Evolutionary conservation across 768 basidiomycete genomes (phyloP), one percentile per base, ranked within the genome.

Genomic region (Imleria badia): DNA sequence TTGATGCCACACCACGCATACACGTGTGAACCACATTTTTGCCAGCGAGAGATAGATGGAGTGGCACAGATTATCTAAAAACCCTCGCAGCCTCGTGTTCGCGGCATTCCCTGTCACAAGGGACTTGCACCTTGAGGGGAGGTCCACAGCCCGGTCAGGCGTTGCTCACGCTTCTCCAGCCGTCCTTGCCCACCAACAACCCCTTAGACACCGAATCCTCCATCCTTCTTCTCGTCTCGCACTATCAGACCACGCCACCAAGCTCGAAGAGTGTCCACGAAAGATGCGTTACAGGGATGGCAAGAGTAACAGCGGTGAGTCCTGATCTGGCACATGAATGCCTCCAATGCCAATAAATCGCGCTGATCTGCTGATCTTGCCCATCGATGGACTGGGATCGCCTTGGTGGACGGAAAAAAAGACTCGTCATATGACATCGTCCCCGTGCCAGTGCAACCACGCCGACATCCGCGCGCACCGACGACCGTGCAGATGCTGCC

Each of bases 341-440:
- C 33, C 40, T 23, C 31, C 33, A 23, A 44, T 17, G 38, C 41
- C 29, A n/a, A 49, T 10, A 35, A 13, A 50, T 45, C 10, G 17
- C 23, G 23, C 54, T 60, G 55, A 66, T 60, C 34, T 48, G 15
- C 20, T 42, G 43, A 56, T 66, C 59, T 46, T 49, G 15, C 45
- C 12, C 48, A 48, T 63, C 60, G 45, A 67, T 60, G 48, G 23
- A 11, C 22, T 36, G 17, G 36, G 4, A 43, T 44, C 23, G 15
- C 6, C 22, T 31, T 13, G n/a, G 9, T 46, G 17, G 22, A 56
- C 19, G 59, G 39, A 35, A 43, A 49, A 29, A 41, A 61, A 72
- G 69, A 70, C 46, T 70, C 68, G 29, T 72, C 70, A 31, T 68
- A 70, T 38, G 70, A 70, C 39, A 66, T 70, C 35, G 64, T 72